Evolutionary conservation across 441 rosid species (phyloP).

Genomic region (Gossypium schwendimanii): DNA sequence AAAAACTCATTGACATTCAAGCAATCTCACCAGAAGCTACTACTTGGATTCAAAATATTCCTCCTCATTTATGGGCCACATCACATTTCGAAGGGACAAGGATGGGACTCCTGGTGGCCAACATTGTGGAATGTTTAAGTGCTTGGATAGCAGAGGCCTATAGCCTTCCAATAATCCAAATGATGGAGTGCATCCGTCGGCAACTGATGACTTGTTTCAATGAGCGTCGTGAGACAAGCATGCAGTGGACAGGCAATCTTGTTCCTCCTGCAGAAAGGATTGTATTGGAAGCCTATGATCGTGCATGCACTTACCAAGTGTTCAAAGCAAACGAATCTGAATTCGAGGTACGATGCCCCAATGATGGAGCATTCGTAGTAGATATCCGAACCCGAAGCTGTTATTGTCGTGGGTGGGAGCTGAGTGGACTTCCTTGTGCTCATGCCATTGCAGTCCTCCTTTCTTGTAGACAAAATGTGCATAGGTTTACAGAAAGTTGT

Average conservation of each 20-base stretch:
- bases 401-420: slow-evolving; percentile 48
- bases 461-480: slow-evolving; percentile 41
- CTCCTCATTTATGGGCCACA: slow-evolving; percentile 51
- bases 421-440: slow-evolving; percentile 47
- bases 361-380: slow-evolving; percentile 29
- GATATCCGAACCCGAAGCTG: slow-evolving; percentile 43
- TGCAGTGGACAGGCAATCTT: slow-evolving; percentile 46
- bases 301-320: slow-evolving; percentile 30
- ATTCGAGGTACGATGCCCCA: slow-evolving; percentile 32
- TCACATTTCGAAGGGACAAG: slow-evolving; percentile 54
- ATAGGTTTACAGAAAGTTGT: slow-evolving; percentile 41
- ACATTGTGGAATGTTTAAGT: slow-evolving; percentile 34
- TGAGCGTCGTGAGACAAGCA: slow-evolving; percentile 44
- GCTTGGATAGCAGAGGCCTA: slow-evolving; percentile 44
- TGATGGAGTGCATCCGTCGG: slow-evolving; percentile 53
- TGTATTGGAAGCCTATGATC: slow-evolving; percentile 41
- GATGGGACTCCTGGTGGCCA: slow-evolving; percentile 39
- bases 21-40: slow-evolving; percentile 51
- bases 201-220: slow-evolving; percentile 53
- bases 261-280: slow-evolving; percentile 50
- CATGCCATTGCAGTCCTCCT: slow-evolving; percentile 54
- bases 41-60: slow-evolving; percentile 37
- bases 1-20: slow-evolving; percentile 38
- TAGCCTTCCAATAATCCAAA: slow-evolving; percentile 51
- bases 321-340: slow-evolving; percentile 37